Conservation (phyloP, 306 rosid genomes). For the Lotus japonicus region DNA sequence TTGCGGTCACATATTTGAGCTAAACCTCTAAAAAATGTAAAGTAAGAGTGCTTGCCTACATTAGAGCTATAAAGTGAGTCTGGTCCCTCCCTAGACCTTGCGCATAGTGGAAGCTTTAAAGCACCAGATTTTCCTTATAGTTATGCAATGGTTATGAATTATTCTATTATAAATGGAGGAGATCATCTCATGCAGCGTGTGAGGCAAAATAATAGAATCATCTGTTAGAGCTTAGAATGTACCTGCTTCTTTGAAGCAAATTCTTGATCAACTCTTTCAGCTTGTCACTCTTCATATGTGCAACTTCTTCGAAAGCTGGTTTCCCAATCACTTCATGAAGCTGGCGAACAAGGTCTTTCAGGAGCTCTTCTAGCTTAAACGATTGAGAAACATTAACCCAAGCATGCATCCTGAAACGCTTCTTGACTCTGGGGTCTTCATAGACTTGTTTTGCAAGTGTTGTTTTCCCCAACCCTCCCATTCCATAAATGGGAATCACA, state of each 20-base stretch:
- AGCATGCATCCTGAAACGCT: conserved; percentile 39
- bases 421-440: conserved; percentile 42
- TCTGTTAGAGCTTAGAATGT: neutral
- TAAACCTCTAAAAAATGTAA: too few relatives aligned
- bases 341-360: conserved; percentile 40
- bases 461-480: conserved; percentile 60
- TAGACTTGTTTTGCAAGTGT: conserved; percentile 49
- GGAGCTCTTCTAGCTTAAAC: conserved; percentile 26
- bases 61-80: too few relatives aligned
- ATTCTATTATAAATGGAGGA: too few relatives aligned
- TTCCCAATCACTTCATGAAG: conserved; percentile 36
- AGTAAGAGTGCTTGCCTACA: too few relatives aligned
- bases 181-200: too few relatives aligned
- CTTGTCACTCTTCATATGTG: conserved; percentile 26
- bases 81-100: too few relatives aligned
- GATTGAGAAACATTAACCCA: conserved; percentile 40
- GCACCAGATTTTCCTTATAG: too few relatives aligned
- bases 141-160: too few relatives aligned
- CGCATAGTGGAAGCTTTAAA: too few relatives aligned
- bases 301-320: conserved; percentile 37
- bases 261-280: conserved; percentile 31
- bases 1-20: too few relatives aligned
- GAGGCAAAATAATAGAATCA: too few relatives aligned
- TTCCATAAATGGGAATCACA: conserved; percentile 43
- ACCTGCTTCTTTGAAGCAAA: conserved; percentile 34